Conservation (phyloP, 352 stramenopile species). For the Peronospora farinosa region DNA sequence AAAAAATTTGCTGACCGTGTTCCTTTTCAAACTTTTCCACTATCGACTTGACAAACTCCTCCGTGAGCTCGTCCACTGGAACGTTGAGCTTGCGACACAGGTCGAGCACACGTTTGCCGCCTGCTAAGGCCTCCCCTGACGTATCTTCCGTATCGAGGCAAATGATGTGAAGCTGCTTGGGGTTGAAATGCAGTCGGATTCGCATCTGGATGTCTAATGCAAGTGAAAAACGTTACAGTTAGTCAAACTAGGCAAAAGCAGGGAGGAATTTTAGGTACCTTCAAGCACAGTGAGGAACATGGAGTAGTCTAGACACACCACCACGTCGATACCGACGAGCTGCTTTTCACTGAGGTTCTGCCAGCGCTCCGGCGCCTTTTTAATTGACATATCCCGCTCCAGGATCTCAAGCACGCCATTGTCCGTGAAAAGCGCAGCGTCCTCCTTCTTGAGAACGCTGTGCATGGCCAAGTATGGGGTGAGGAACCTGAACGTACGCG, state of each 20-base stretch:
- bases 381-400: constrained; percentile 64
- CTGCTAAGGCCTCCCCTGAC: constrained; percentile 47
- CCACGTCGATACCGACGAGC: constrained; percentile 55
- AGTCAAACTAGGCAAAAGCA: not conserved
- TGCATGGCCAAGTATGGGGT: constrained; percentile 68
- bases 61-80: constrained; percentile 27
- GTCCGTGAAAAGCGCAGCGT: constrained; percentile 40
- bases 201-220: constrained; percentile 45
- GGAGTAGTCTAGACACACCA: constrained; percentile 77
- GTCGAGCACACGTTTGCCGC: constrained; percentile 41
- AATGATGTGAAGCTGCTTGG: constrained; percentile 63
- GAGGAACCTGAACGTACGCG: constrained; percentile 56
- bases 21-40: constrained; percentile 45
- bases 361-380: constrained; percentile 66
- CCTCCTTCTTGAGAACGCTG: constrained; percentile 41
- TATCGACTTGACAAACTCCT: constrained; percentile 35
- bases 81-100: constrained; percentile 48
- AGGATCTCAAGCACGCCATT: constrained; percentile 73
- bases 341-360: constrained; percentile 64
- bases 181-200: constrained; percentile 40
- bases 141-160: constrained; percentile 78
- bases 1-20: constrained; percentile 35
- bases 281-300: constrained; percentile 76
- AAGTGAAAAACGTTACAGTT: not conserved
- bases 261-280: constrained; percentile 16